Evolutionary conservation across 306 rosid species (phyloP).

Genomic region (Vigna mungo): DNA sequence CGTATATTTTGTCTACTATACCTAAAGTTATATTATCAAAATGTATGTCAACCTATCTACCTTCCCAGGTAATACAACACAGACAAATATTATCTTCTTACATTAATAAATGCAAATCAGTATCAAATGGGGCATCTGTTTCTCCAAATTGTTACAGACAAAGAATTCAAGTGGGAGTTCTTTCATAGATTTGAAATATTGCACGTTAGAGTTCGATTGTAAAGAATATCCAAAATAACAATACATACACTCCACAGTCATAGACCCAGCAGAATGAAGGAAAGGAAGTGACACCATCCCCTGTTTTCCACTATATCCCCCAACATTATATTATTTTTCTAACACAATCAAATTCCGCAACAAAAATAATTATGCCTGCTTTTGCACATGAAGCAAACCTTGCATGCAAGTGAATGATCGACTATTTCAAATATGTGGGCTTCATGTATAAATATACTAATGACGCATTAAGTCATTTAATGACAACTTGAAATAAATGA

Average conservation of each 20-base stretch:
- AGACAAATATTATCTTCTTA: not conserved
- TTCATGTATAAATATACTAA: not conserved
- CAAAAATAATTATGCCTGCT: not conserved
- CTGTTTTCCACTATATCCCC: not conserved
- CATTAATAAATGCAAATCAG: not conserved
- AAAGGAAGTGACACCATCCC: conserved; percentile 23
- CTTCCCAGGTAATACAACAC: conserved; percentile 27
- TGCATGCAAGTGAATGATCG: conserved; percentile 10
- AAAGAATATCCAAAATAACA: conserved; percentile 15
- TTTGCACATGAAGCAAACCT: no score
- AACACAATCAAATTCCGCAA: conserved; percentile 2
- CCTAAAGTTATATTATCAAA: not conserved
- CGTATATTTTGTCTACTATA: not conserved
- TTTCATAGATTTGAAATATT: conserved; percentile 12
- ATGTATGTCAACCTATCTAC: not conserved
- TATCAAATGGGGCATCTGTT: not conserved
- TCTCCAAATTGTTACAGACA: conserved; percentile 9
- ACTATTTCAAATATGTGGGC: conserved; percentile 6
- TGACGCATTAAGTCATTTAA: not conserved
- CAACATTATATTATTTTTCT: conserved; percentile 10
- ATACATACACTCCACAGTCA: not conserved
- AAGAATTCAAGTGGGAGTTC: not conserved
- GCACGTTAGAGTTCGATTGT: not conserved
- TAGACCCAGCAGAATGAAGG: not conserved
- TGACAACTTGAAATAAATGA: conserved; percentile 8